Base-by-base conservation (phyloP, 768 basidiomycete species). In the Tricholoma furcatifolium region DNA sequence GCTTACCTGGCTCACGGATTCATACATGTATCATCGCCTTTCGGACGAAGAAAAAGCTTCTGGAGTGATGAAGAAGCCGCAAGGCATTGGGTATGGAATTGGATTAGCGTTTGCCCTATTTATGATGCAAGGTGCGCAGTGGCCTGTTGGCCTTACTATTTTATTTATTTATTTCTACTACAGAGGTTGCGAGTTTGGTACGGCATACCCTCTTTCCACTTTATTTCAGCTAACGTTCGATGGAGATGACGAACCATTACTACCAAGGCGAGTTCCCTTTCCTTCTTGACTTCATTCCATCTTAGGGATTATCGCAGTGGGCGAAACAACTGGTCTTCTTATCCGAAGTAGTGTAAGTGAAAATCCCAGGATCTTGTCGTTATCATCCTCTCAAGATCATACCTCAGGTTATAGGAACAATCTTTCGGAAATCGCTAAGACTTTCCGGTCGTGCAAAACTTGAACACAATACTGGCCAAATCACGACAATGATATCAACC, bases 381-480 rank as follows among this genome's bases (percentile, higher is more conserved):
- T 15, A 27, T 40, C 14, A 27, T n/a, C 15, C 27, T 20, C n/a
- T 40, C 34, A 18, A 40, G 9, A 24, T 11, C 20, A 10, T 45
- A 9, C 18, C 34, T 14, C 34, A 63, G 61, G 64, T 76, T 41
- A 65, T 72, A 18, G 65, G 73, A 20, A 57, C 40, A 27, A 72
- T 81, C 36, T 74, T 76, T 53, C 70, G 76, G 15, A 81, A 81
- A 59, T 75, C 77, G 1, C 69, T 82, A 41, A 71, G 79, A n/a
- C 65, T 82, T 3, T 81, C 78, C 8, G 72, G 75, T 3, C 68
- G 73, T n/a, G 67, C 79, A 3, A 68, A 75, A 30, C 23, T 73
- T 21, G 65, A 71, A 31, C 75, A 78, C 57, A 74, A 72, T 35
- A 71, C 73, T 38, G 80, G 80, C 0, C 65, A 76, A 53, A 72